Percentiles rank a stretch among this genome's conserved stretches.
Conservation (phyloP, 1,139 yeast species). For the Geotrichum candidum region DNA sequence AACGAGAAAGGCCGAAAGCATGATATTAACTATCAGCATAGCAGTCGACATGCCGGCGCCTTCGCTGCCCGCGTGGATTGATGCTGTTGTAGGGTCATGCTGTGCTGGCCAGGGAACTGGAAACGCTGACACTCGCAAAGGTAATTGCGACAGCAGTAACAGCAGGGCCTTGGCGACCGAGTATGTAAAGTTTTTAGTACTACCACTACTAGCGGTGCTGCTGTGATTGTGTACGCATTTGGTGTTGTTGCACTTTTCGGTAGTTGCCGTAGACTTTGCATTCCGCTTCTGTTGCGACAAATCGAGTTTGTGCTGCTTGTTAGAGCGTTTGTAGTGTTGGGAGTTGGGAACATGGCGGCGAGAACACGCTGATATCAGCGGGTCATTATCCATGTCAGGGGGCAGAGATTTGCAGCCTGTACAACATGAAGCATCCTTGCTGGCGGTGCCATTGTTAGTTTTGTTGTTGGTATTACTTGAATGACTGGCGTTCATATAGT, state of each 20-base stretch:
- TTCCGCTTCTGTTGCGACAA: background rate
- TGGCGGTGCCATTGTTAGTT: background rate
- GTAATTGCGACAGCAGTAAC: constrained; percentile 22
- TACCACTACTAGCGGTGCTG: too few relatives aligned
- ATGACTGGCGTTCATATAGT: background rate
- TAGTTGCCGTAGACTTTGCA: background rate
- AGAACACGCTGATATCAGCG: background rate
- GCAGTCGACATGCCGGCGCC: background rate
- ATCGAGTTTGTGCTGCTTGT: background rate
- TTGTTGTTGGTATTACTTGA: background rate
- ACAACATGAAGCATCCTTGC: background rate
- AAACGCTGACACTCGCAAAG: constrained; percentile 8
- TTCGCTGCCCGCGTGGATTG: background rate
- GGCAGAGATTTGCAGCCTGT: background rate
- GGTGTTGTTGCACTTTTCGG: background rate
- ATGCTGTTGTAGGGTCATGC: background rate
- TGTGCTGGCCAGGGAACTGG: background rate
- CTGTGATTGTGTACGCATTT: too few relatives aligned
- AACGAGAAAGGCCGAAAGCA: constrained; percentile 42
- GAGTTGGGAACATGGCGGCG: background rate
- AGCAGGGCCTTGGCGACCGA: constrained; percentile 21
- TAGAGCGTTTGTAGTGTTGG: background rate
- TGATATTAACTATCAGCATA: background rate
- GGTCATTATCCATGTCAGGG: background rate
- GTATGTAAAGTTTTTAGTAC: background rate